Evolutionary conservation across 2,329 filamentous ascomycete species (phyloP), one percentile per base, ranked within the genome.

Genomic region (Bipolaris cookei): DNA sequence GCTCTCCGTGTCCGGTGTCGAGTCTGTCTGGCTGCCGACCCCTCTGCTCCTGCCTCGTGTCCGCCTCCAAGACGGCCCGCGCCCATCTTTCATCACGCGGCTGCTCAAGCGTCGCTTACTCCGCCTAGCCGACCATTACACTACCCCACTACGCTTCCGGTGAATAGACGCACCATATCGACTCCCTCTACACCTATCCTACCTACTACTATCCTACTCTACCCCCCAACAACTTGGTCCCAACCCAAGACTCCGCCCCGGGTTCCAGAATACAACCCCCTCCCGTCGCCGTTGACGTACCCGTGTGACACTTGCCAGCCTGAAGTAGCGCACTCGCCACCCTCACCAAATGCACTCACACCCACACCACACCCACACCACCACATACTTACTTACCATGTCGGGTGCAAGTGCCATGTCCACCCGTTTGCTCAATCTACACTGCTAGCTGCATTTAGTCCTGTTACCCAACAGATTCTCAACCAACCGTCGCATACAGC

Each of bases 121-220:
- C 18, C 55, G 60, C 59, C 55, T 52, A 58, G 44, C 47, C 51
- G 47, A 57, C 51, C 28, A 11, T 30, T 30, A 6, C 51, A 60
- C 62, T 59, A 62, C 63, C 57, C 56, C 54, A 56, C 56, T 51
- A 50, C 52, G 38, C 54, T 64, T 70, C 68, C 68, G 69, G 67
- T 70, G 64, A 71, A 64, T 48, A 65, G 54, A 65, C 49, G 63
- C 63, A 67, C 43, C 50, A 34, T 51, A 60, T 62, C 59, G 57
- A 60, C 32, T 7, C 28, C 10, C 28, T 30, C 28, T 30, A 28
- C 25, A 10, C 25, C 28, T 13, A 30, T 10, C 28, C 28, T 30
- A 10, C 28, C 4, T 30, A 30, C 28, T 13, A 11, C 10, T 30
- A 30, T 13, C 28, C 28, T 30, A 30, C 28, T 30, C 28, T 30